Base-by-base conservation (phyloP, 306 rosid genomes). In the Coriaria nepalensis region DNA sequence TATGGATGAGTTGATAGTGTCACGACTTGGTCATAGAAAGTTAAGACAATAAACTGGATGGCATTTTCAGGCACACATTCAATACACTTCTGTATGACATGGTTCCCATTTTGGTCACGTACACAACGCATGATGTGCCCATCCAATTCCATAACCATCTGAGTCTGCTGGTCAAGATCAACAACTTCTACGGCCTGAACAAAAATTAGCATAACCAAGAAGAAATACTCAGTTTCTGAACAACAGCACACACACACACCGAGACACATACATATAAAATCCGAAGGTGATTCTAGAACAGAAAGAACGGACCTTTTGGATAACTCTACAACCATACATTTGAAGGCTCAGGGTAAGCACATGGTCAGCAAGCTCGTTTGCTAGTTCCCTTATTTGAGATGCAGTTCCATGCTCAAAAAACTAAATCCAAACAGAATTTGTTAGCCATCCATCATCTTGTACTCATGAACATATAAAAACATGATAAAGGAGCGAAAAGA, bases 281-380 rank as follows among this genome's bases (percentile, higher is more conserved):
- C 8, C 0, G 8, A 29, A 54, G 13, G 34, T 5, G 5, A 55
- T 2, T 32, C 6, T 33, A 8, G 13, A 45, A 38, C n/a, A 13
- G 8, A 61, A 13, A 10, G 13, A 12, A 57, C n/a, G 29, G 69
- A 85, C 98, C 95, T 90, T 90, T 58, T 90, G 98, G 62, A 92
- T 92, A 57, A 92, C 96, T 42, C 98, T 76, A 33, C 98, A 92
- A 42, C 98, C 98, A 66, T 92, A 85, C 98, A 92, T 92, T 75
- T 92, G 98, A 79, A 92, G 98, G 72, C 96, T 82, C 10, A 85
- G 98, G 4, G 83, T 72, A 50, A 92, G 81, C 14, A 92, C 96
- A 54, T 92, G 93, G 29, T 87, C 86, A 6, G 75, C 44, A 48
- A 85, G 94, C 60, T 85, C 74, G 59, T 85, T 82, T 29, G 98